Evolutionary conservation across 768 basidiomycete genomes (phyloP).

Genomic region (Coprinellus aureogranulatus): DNA sequence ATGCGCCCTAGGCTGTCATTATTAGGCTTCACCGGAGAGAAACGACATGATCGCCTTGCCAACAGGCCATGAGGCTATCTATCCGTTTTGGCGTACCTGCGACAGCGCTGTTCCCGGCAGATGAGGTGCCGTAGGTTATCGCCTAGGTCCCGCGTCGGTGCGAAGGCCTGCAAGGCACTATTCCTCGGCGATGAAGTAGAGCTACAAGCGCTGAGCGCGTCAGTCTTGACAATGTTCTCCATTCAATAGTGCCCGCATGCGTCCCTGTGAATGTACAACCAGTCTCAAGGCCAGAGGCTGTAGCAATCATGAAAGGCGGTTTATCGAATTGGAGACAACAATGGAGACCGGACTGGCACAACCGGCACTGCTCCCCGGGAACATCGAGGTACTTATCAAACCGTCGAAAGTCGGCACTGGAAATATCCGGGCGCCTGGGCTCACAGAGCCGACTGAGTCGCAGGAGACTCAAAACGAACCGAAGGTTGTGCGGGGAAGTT

Average conservation of each 20-base stretch:
- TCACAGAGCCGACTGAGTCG: too few relatives aligned
- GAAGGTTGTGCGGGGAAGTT: too few relatives aligned
- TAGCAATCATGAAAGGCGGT: background rate
- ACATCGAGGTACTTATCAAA: background rate
- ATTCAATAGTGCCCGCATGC: too few relatives aligned
- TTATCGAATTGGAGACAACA: background rate
- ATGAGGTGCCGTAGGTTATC: background rate
- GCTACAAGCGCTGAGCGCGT: too few relatives aligned
- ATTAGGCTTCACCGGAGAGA: background rate
- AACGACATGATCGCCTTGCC: background rate
- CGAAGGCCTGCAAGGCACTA: too few relatives aligned
- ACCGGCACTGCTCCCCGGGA: background rate
- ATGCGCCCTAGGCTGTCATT: slow-evolving; percentile 3
- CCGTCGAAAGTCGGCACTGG: background rate
- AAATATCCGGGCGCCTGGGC: too few relatives aligned
- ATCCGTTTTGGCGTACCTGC: background rate
- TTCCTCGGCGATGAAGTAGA: too few relatives aligned
- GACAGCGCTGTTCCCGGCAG: background rate
- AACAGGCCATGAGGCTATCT: background rate
- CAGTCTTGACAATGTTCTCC: too few relatives aligned
- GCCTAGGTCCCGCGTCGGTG: too few relatives aligned
- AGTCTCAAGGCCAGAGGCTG: too few relatives aligned
- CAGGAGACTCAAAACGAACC: too few relatives aligned
- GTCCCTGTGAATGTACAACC: too few relatives aligned
- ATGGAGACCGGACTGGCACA: background rate